Base-by-base conservation (phyloP, 345 rosid species). In the Citrus trifoliata region DNA sequence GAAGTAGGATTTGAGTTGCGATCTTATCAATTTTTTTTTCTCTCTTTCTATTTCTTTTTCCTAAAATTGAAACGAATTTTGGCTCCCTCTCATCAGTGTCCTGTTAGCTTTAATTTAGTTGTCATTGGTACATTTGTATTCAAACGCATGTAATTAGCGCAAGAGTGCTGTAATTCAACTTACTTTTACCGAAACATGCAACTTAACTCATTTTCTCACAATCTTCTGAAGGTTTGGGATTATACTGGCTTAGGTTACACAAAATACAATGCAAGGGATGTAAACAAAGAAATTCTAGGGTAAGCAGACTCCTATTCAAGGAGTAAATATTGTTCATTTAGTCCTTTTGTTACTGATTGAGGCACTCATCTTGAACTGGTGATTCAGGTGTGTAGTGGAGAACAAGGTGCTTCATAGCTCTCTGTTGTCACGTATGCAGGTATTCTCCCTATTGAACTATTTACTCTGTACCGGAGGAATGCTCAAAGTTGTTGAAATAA, bases 241-340 rank as follows among this genome's bases (percentile, higher is more conserved):
- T 90, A 93, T 87, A 92, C 99, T 59, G 98, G 99, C 83, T 82
- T 91, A 73, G 98, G 97, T 80, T 95, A 87, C 81, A 88, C 97
- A 80, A 88, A 85, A 83, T 95, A 93, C 79, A 81, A 83, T 87
- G 95, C 99, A 65, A 90, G 86, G 78, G 98, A 95, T 81, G 93
- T 84, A 42, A 79, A 89, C 83, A 91, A 90, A 85, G 93, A 91
- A 73, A 76, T 82, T 67, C 83, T 95, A 53, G 98, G 99, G 99
- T 95, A 84, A 85, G 91, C 71, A 66, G 73, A 68, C 71, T 10
- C 60, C 38, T 38, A 48, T 27, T 58, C 25, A 38, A 46, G 60
- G 38, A 65, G 48, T 69, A 18, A 71, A 48, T 62, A 3, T 59
- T 53, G 25, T 67, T 60, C 14, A 67, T 65, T 5, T 75, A 42